A percentile compares a stretch with the other conserved stretches of the same genome.
Conservation (phyloP, 305 asterid species). For the Solanum hybrid region DNA sequence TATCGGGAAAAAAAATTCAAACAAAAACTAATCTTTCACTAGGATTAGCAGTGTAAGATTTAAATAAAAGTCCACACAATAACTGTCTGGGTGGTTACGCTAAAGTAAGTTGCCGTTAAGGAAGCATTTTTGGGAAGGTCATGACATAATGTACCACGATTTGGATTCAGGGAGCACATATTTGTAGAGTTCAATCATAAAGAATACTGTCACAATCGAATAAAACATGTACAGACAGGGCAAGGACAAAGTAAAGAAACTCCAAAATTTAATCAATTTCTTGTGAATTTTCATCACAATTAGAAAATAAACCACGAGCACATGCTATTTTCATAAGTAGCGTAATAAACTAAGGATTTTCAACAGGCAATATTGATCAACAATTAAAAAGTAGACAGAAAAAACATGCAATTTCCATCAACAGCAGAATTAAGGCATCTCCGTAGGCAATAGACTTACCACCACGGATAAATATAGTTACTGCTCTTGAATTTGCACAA, state of each 20-base stretch:
- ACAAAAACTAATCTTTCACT: not conserved
- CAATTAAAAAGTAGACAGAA: not conserved
- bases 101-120: not conserved
- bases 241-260: not conserved
- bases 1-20: not conserved
- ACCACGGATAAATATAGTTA: slow-evolving; percentile 91
- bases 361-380: not conserved
- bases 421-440: not conserved
- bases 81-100: not conserved
- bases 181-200: not conserved
- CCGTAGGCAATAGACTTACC: slow-evolving; percentile 40
- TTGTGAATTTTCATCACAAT: not conserved
- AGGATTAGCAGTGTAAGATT: not conserved
- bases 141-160: not conserved
- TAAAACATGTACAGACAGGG: not conserved
- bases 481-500: slow-evolving; percentile 97
- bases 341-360: not conserved
- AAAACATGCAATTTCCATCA: not conserved
- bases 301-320: not conserved
- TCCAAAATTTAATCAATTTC: not conserved
- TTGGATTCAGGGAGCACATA: not conserved
- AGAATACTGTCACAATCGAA: not conserved
- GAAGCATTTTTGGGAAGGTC: not conserved
- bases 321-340: not conserved
- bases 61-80: not conserved